Base-by-base conservation (phyloP, 192 early-diverging fungal genomes). In the Funneliformis geosporum region DNA sequence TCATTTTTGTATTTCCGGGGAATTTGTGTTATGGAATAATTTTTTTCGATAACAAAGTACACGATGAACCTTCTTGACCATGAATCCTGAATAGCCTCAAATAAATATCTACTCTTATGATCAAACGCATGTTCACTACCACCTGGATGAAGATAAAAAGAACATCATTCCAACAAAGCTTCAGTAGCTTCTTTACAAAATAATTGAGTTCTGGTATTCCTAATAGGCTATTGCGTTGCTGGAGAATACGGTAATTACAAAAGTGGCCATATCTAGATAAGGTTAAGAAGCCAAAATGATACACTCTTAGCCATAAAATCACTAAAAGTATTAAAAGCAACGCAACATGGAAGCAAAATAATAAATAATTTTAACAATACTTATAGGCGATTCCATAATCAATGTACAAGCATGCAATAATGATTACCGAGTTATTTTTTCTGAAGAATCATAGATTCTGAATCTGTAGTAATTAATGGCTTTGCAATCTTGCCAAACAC, bases 171-270 rank as follows among this genome's bases (percentile, higher is more conserved):
- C n/a, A 92, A 60, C 72, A 96, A 85, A 27, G 90, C 83, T 79
- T 95, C 95, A 50, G 94, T 93, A 25, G 94, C 95, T 43, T 94
- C 95, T 80, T 95, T 96, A 84, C 68, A 82, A 39, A 95, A 82
- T 1, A 92, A 74, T 71, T 66, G 23, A 76, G 33, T 39, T 10
- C 75, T 72, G 9, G 72, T 74, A 8, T 80, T 81, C 18, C 50
- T 55, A 55, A 70, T 86, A 83, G 28, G 85, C 73, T 16, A 14
- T 77, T 47, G 33, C 42, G 9, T 73, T 55, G 9, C 46, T 81
- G 27, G 61, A 60, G 61, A 79, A 75, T 33, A 85, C 77, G 64
- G 80, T 66, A 47, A 92, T 79, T 88, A 90, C 90, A 87, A 89
- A n/a, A n/a, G n/a, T n/a, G n/a, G n/a, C n/a, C n/a, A n/a, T n/a